phyloP scores from a whole-genome alignment of 768 basidiomycete genomes.

The Megacollybia marginata region DNA sequence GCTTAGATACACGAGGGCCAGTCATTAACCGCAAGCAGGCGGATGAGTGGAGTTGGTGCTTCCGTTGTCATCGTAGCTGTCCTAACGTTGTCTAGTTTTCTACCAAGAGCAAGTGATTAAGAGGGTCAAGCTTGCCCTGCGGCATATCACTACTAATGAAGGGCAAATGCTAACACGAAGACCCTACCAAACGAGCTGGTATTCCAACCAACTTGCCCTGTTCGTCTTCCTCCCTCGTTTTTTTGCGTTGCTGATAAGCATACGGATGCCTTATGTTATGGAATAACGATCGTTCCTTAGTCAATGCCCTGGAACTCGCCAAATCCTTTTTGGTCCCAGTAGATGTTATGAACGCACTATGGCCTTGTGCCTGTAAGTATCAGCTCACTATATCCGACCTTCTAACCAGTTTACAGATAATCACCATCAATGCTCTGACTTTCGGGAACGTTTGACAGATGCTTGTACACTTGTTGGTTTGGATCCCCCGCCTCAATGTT shows the following conservation, averaged over 20 bases:
- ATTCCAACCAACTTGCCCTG: slow-evolving; percentile 59
- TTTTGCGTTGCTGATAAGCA: background rate
- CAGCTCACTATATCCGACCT: background rate
- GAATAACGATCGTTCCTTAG: slow-evolving; percentile 51
- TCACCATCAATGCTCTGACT: slow-evolving; percentile 5
- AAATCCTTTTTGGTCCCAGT: slow-evolving; percentile 56
- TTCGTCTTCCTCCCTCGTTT: slow-evolving; percentile 12
- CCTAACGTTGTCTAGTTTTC: slow-evolving; percentile 35
- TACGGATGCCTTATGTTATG: slow-evolving; percentile 58
- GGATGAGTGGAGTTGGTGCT: slow-evolving; percentile 72
- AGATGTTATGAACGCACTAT: slow-evolving; percentile 62
- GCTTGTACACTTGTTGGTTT: slow-evolving; percentile 3
- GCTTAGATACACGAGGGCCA: slow-evolving; percentile 39
- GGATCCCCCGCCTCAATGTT: slow-evolving; percentile 1
- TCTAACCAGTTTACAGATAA: background rate
- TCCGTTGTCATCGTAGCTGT: background rate
- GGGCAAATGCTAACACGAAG: slow-evolving; percentile 56
- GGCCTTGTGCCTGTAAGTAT: slow-evolving; percentile 48
- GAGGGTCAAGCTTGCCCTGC: slow-evolving; percentile 47
- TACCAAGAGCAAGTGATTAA: slow-evolving; percentile 65
- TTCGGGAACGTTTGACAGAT: slow-evolving; percentile 6
- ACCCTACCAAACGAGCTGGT: slow-evolving; percentile 69
- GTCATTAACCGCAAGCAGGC: slow-evolving; percentile 66
- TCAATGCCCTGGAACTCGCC: slow-evolving; percentile 56
- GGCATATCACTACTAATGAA: slow-evolving; percentile 40